Percentiles rank a stretch among this genome's conserved stretches.
Conservation (phyloP, 192 early-diverging fungal genomes). For the Globomyces pollinis-pini region DNA sequence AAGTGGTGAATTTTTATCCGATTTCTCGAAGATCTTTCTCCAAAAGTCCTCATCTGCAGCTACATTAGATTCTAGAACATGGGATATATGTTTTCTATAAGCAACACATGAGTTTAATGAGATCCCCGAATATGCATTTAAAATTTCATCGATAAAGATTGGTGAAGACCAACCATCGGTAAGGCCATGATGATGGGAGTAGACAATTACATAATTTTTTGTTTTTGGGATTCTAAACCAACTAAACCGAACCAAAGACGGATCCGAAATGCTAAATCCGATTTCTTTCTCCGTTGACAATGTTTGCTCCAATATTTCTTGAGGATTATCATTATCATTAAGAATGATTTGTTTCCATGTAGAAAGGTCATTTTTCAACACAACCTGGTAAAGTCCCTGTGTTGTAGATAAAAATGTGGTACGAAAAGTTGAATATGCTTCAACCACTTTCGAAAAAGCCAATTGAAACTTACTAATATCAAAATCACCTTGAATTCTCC, state of each 20-base stretch:
- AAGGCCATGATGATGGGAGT: neutral
- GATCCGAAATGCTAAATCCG: no score
- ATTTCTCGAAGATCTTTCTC: neutral
- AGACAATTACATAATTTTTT: neutral
- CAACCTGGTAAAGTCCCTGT: neutral
- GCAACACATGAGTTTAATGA: neutral
- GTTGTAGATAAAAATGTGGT: slow-evolving; percentile 2
- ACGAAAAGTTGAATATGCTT: neutral
- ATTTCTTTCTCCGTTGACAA: no score
- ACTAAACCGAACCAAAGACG: neutral
- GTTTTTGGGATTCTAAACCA: neutral
- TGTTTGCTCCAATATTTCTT: no score
- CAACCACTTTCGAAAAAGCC: neutral
- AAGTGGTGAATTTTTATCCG: neutral
- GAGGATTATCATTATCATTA: no score
- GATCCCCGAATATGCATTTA: no score
- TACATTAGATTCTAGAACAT: neutral
- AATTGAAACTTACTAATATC: neutral
- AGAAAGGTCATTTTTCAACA: no score
- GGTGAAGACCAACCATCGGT: neutral
- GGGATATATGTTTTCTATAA: neutral
- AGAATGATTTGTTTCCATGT: no score
- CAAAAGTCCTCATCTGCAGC: neutral
- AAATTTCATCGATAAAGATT: neutral
- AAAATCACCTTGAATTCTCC: neutral